phyloP scores from a whole-genome alignment of 2,329 filamentous ascomycete species.

The Penicillium nordicum region DNA sequence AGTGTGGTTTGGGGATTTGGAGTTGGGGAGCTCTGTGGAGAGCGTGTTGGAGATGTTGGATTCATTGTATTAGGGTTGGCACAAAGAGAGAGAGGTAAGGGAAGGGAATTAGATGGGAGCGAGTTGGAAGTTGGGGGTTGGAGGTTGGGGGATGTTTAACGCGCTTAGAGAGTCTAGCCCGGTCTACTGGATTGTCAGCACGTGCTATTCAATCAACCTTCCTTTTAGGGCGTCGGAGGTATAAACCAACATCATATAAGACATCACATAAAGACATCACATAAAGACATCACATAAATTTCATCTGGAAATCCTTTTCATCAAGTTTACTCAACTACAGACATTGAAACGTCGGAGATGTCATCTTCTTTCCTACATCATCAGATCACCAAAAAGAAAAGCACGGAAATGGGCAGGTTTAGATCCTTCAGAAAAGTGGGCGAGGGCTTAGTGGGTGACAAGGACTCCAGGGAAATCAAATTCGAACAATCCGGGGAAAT shows the following conservation, averaged over 20 bases:
- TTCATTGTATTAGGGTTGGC: conserved; percentile 17
- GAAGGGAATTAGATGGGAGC: neutral
- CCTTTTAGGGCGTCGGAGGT: neutral
- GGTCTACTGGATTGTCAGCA: neutral
- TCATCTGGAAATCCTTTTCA: neutral
- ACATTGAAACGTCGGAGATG: neutral
- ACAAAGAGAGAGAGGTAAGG: neutral
- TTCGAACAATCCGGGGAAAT: too few species aligned
- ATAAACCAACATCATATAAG: neutral
- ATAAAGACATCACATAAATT: neutral
- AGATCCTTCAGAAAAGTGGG: too few species aligned
- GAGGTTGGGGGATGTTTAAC: neutral
- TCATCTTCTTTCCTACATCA: neutral
- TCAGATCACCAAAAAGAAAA: too few species aligned
- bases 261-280: neutral
- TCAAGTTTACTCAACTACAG: neutral
- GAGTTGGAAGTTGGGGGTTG: neutral
- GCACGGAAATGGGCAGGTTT: too few species aligned
- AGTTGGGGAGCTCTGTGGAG: conserved; percentile 23
- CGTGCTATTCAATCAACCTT: too few species aligned
- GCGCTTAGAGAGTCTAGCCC: neutral
- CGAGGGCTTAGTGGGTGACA: too few species aligned
- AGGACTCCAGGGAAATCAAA: too few species aligned
- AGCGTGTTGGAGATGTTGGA: conserved; percentile 24
- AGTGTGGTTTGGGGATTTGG: conserved; percentile 21